Evolutionary conservation across 2,329 filamentous ascomycete species (phyloP), one percentile per base, ranked within the genome.

Genomic region (Colletotrichum spinosum): DNA sequence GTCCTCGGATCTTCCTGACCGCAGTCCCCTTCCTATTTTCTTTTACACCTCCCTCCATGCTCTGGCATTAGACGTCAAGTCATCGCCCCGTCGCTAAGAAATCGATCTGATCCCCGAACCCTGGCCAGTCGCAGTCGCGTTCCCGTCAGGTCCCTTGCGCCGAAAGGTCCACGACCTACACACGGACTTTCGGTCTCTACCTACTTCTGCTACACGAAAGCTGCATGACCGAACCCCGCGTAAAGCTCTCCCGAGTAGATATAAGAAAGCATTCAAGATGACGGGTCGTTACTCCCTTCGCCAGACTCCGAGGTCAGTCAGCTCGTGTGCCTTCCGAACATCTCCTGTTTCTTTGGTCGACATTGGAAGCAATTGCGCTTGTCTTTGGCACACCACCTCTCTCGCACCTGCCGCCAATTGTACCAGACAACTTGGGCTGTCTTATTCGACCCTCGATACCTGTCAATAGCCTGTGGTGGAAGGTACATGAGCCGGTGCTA

Each of bases 271-370:
- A 33, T 46, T 50, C 70, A 74, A 67, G 35, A 79, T 79, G 77
- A 74, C 77, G 45, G 72, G 71, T 56, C 75, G 77, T 67, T 79
- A 79, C 70, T 79, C 77, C 53, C 67, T 79, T 55, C 73, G 77
- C 65, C 74, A 78, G 65, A 78, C 77, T 48, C 77, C 77, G 37
- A 77, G 75, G 77, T 79, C 71, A 56, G 76, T 55, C 46, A 4
- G 11, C 9, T 44, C 4, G 25, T 25, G 25, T 25, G 25, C 25
- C 25, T 25, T 25, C 25, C 25, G 25, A 12, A 25, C 38, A 17
- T 41, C 13, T 44, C 15, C 44, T 38, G 48, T 35, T 15, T 60
- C 41, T 17, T 44, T 37, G 35, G 39, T 15, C 39, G 13, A 8
- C n/a, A 15, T 33, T 63, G 58, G 49, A 68, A 60, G 46, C 37